phyloP scores from a whole-genome alignment of 1,139 yeast species.

The Spathaspora sp. region DNA sequence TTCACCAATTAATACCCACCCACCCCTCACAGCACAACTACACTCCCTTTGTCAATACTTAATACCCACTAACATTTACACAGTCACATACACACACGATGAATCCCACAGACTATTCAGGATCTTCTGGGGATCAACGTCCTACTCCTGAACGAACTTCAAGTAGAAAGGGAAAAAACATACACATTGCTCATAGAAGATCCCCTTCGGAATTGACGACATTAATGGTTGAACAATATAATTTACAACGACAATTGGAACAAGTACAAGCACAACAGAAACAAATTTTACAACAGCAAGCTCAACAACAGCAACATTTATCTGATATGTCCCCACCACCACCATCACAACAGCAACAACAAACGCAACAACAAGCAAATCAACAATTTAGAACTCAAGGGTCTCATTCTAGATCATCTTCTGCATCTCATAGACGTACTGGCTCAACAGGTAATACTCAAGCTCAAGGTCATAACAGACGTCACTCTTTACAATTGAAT shows the following conservation, averaged over 20 bases:
- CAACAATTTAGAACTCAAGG: conserved; percentile 12
- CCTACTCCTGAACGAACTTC: conserved; percentile 12
- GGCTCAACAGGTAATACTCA: conserved; percentile 21
- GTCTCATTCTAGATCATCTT: conserved; percentile 44
- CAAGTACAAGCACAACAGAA: conserved; percentile 90
- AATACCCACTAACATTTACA: neutral
- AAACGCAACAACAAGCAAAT: conserved; percentile 12
- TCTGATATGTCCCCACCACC: conserved; percentile 19
- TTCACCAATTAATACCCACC: neutral
- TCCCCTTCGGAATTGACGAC: conserved; percentile 95
- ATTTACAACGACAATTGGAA: conserved; percentile 89
- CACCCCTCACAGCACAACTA: neutral
- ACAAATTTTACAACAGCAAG: conserved; percentile 74
- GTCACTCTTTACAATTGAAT: conserved; percentile 88
- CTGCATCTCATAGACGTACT: conserved; percentile 38
- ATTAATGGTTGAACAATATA: conserved; percentile 90
- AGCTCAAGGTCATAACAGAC: conserved; percentile 70
- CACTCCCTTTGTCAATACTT: neutral
- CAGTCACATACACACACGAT: neutral
- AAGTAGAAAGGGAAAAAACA: conserved; percentile 34
- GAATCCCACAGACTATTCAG: neutral
- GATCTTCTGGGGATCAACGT: neutral
- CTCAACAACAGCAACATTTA: conserved; percentile 29
- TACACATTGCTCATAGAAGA: conserved; percentile 92
- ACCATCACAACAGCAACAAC: conserved; percentile 13